Base-by-base conservation (phyloP, 2,329 filamentous ascomycete genomes). In the Colletotrichum theobromicola region DNA sequence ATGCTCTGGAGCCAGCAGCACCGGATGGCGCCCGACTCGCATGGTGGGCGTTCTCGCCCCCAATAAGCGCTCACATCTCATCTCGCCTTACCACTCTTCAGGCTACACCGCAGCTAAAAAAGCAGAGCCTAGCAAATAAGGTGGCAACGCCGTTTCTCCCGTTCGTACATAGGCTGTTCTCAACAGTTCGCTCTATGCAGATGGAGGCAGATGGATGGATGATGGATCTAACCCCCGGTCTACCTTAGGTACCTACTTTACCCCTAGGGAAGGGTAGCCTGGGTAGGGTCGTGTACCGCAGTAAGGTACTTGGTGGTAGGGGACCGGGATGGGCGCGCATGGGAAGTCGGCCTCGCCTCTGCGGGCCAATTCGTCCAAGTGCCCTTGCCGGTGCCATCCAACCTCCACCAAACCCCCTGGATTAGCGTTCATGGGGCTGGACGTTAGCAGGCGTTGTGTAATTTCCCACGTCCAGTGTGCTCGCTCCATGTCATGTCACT, bases 391-490 rank as follows among this genome's bases (percentile, higher is more conserved):
- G 71, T 67, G 67, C 67, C 63, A 35, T 75, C 63, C 67, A 58
- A 68, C 72, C 74, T 76, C 74, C 74, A 76, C 75, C 60, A 50
- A 72, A 62, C 67, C 75, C 64, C 75, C 75, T 76, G 75, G 72
- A 75, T 73, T 75, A 76, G 75, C 70, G 75, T 76, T 60, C 74
- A 71, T 67, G 75, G 70, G 74, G 60, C 60, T 67, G 50, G 42
- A 50, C 34, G 68, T 64, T 63, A 57, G 50, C 64, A 67, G 62
- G 53, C 70, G 67, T 70, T 21, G 63, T 69, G 70, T 72, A 77
- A 77, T 77, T 77, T 77, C 75, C 75, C 75, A 61, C 34, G 42
- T 42, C 42, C 32, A 67, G 21, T 64, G 21, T 61, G 46, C 55
- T 74, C 60, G 42, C 26, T 72, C 67, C 67, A 55, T 63, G 46